Evolutionary conservation across 768 basidiomycete species (phyloP).

Genomic region (Termitomyces sp.): DNA sequence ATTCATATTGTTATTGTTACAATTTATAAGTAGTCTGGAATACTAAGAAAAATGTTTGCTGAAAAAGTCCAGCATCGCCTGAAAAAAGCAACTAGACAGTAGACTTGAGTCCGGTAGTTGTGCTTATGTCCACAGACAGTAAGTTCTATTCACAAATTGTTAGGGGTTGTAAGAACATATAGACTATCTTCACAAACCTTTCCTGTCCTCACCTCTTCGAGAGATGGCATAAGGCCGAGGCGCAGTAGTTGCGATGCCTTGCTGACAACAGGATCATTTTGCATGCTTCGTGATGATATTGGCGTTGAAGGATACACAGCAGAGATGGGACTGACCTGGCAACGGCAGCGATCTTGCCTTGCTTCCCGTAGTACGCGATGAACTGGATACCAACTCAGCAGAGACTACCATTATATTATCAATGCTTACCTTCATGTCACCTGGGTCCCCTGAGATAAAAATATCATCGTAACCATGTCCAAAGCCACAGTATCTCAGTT

Average conservation of each 20-base stretch:
- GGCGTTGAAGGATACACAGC: neutral
- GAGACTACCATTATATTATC: neutral
- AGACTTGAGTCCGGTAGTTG: conserved; percentile 8
- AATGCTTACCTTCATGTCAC: conserved; percentile 65
- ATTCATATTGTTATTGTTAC: neutral
- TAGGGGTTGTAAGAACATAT: neutral
- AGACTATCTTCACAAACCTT: conserved; percentile 41
- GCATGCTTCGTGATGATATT: conserved; percentile 49
- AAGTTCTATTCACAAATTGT: conserved; percentile 28
- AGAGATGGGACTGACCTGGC: conserved; percentile 41
- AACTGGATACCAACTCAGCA: conserved; percentile 41
- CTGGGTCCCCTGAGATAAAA: conserved; percentile 70
- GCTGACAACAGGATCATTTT: conserved; percentile 75
- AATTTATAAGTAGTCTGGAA: neutral
- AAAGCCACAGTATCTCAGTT: conserved; percentile 81
- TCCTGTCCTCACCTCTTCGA: conserved; percentile 68
- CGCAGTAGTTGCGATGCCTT: conserved; percentile 78
- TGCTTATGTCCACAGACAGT: conserved; percentile 38
- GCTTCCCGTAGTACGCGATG: conserved; percentile 74
- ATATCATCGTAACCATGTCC: conserved; percentile 72
- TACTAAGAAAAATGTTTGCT: too few species aligned
- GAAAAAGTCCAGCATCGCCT: neutral
- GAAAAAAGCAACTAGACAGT: neutral
- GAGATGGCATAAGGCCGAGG: conserved; percentile 75
- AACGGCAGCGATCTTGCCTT: conserved; percentile 62